Evolutionary conservation across 1,284 basidiomycete species (phyloP), one percentile per base, ranked within the genome.

Genomic region (Austroboletus niveus): DNA sequence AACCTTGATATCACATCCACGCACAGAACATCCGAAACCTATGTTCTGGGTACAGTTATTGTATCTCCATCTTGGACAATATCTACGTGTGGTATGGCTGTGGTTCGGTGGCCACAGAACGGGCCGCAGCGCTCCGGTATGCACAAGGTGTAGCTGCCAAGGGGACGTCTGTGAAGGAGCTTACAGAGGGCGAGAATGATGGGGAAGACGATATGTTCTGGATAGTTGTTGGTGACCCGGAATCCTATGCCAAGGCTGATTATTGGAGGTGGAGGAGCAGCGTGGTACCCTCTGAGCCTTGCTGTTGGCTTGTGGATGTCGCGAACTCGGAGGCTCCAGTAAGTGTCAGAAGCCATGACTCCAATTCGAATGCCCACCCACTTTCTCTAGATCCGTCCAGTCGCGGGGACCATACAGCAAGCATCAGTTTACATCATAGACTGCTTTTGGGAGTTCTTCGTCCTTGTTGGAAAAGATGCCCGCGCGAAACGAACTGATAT

Each of bases 1-100:
- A 27, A 24, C n/a, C 14, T 44, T 48, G 42, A 51, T 59, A 20
- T 43, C 30, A 50, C 48, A 31, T 7, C 27, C 43, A 9, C 43
- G 42, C n/a, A 42, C 60, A 90, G 88, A 73, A 68, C 53, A 72
- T 85, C 55, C 77, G 72, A 53, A 89, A 87, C 60, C 71, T 92
- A 1, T 91, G 89, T 64, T 91, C 89, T 8, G 89, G 79, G 20
- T 91, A 84, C 67, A 89, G 85, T 61, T 90, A 86, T 62, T 89
- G 86, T 58, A 59, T 89, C 40, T 80, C 83, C 3, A 73, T 90
- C 27, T 71, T 91, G 49, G 81, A 82, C 44, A 81, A 81, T 1
- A 71, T 87, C 38, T 91, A 89, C 59, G 80, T 90, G 30, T 92
- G 89, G 89, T 75, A 89, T 62, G 89, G 89, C 2, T 73, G 79